A percentile compares a stretch with the other conserved stretches of the same genome.
Evolutionary conservation across 768 basidiomycete species (phyloP).

Genomic region (Gyrodon lividus): DNA sequence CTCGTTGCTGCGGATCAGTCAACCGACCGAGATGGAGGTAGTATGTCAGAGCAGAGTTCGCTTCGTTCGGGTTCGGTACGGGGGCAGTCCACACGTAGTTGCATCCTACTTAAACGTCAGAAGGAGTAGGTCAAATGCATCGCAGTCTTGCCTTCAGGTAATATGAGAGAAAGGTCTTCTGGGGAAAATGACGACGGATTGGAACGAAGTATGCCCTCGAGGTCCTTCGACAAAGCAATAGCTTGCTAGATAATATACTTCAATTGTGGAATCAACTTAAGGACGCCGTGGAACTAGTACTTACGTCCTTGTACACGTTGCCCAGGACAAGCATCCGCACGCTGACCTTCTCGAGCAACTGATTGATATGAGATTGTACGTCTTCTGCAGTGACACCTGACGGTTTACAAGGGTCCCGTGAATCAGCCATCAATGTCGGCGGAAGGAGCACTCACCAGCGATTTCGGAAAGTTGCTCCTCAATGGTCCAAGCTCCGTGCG

Average conservation of each 20-base stretch:
- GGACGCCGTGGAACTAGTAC: conserved; percentile 23
- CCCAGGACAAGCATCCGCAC: conserved; percentile 77
- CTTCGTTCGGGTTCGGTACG: conserved; percentile 80
- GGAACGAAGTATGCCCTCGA: conserved; percentile 63
- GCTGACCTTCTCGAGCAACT: conserved; percentile 62
- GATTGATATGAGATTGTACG: conserved; percentile 57
- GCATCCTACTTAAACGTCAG: conserved; percentile 47
- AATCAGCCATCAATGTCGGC: background rate
- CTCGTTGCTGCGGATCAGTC: conserved; percentile 61
- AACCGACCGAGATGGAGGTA: conserved; percentile 77
- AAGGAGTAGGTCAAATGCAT: background rate
- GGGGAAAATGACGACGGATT: conserved; percentile 43
- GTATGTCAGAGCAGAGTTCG: conserved; percentile 86
- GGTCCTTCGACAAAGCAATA: conserved; percentile 63
- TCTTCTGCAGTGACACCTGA: conserved; percentile 73
- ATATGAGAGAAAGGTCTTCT: conserved; percentile 51
- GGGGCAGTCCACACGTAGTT: conserved; percentile 64
- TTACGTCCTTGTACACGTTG: conserved; percentile 80
- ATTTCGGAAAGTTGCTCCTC: conserved; percentile 76
- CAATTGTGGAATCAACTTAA: background rate
- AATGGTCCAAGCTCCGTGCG: conserved; percentile 71
- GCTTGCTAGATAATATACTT: conserved; percentile 59
- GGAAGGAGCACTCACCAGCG: conserved; percentile 49
- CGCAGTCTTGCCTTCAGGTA: conserved; percentile 59
- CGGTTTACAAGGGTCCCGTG: background rate